Evolutionary conservation across 352 stramenopile genomes (phyloP), one percentile per base, ranked within the genome.

Genomic region (Globisporangium paddicum): DNA sequence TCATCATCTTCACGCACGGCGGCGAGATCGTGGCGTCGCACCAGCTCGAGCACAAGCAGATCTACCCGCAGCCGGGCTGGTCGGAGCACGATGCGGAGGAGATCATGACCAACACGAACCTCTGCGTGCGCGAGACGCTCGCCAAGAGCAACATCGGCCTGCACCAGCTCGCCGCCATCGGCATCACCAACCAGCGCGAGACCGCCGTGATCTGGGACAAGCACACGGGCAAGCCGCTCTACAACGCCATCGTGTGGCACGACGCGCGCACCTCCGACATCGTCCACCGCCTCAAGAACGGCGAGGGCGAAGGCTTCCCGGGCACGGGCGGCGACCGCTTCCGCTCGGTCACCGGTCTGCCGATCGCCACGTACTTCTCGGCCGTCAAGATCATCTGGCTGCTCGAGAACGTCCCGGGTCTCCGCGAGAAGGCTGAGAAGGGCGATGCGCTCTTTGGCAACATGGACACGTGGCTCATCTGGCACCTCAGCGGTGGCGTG

Each of bases 131-230:
- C 38, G 70, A 90, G 45, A 83, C 86, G 42, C 70, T 98, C 34
- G 55, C 81, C 37, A 83, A 77, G 45, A 76, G 72, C 25, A 73
- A 76, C 51, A 80, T 98, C 42, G 69, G 75, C 11, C 63, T 79
- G 21, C 68, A 73, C 55, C 77, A 93, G 51, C 70, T 99, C 40
- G 82, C 82, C 13, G 91, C 95, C 51, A 82, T 99, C 46, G 97
- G 97, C 50, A 99, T 99, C 69, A 99, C 97, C 13, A 99, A 99
- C 81, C 97, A 99, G 82, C 82, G 97, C 25, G 97, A 99, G 82
- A 99, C 97, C 11, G 97, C 96, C 5, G 62, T 99, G 28, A 83
- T 98, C 21, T 99, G 96, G 96, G 92, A 99, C 79, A 95, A 90
- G 68, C 44, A 67, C 61, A 99, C 97, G 8, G 97, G 97, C 50